Evolutionary conservation across 768 basidiomycete genomes (phyloP).

Genomic region (Coprinopsis marcescibilis): DNA sequence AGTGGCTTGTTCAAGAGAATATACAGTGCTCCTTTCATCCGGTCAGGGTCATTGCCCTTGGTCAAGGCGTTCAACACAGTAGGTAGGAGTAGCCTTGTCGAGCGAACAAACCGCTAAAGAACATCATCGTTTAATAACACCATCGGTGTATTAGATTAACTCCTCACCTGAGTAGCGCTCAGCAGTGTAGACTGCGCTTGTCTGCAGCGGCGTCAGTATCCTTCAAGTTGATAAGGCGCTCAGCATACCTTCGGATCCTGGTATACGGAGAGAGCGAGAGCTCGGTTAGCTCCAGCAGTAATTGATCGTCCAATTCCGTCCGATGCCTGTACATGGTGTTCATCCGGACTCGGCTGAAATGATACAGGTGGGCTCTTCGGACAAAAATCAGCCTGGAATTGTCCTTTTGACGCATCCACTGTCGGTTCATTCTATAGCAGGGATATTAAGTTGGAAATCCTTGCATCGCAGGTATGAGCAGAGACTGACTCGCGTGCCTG

Average conservation of each 20-base stretch:
- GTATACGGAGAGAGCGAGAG: constrained; percentile 78
- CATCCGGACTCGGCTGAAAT: constrained; percentile 70
- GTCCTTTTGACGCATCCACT: constrained; percentile 66
- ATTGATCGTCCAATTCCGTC: constrained; percentile 64
- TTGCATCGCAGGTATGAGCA: background rate
- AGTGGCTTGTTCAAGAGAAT: constrained; percentile 69
- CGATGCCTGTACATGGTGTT: constrained; percentile 70
- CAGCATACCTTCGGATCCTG: constrained; percentile 64
- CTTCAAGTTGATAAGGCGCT: background rate
- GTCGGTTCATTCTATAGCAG: constrained; percentile 49
- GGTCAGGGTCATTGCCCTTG: constrained; percentile 81
- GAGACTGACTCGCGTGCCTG: constrained; percentile 52
- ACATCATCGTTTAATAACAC: constrained; percentile 8
- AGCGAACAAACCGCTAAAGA: constrained; percentile 60
- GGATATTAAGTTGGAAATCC: background rate
- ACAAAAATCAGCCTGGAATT: constrained; percentile 71
- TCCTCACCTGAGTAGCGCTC: constrained; percentile 59
- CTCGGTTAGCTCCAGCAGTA: constrained; percentile 64
- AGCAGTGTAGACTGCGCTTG: constrained; percentile 65
- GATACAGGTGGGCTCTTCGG: constrained; percentile 76
- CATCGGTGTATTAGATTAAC: background rate
- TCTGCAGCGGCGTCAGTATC: constrained; percentile 27
- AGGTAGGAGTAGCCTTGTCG: constrained; percentile 61
- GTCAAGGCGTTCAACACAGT: constrained; percentile 53
- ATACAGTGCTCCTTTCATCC: constrained; percentile 93